These are phyloP conservation scores for Beauveria medogensis DNA, from an alignment of 2,329 filamentous ascomycete species.

Conservation along the genomic window DNA sequence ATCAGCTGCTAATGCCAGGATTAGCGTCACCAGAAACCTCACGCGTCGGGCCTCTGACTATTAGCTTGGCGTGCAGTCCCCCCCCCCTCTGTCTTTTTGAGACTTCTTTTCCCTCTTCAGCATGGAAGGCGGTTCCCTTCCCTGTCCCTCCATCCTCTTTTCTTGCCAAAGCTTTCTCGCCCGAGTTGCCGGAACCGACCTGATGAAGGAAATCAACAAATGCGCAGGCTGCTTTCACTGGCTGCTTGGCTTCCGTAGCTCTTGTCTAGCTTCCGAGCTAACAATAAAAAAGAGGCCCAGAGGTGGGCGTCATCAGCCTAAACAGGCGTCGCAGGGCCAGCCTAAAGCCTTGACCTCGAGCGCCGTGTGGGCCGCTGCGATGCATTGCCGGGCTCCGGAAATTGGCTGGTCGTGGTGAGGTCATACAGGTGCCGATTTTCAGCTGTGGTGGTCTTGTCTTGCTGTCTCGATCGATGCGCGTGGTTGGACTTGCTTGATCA, in stretches of 20 bases:
- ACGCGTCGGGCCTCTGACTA: not conserved
- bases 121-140: not conserved
- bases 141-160: not conserved
- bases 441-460: not conserved
- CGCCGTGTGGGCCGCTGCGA: conserved; percentile 5
- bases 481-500: not conserved
- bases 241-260: not conserved
- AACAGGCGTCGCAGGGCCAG: not conserved
- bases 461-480: not conserved
- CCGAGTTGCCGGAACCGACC: not conserved
- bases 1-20: not conserved
- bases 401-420: conserved; percentile 9
- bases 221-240: conserved; percentile 2
- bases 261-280: conserved; percentile 1
- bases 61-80: conserved; percentile 4
- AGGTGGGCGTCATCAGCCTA: conserved; percentile 1
- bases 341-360: not conserved
- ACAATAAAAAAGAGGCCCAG: not conserved
- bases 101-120: not conserved
- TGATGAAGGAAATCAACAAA: not conserved
- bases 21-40: not conserved
- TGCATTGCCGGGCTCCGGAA: conserved; percentile 8
- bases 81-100: too few species aligned
- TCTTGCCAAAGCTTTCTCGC: not conserved
- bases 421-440: conserved; percentile 7